Conservation (phyloP, 495 filamentous ascomycete species). For the Hapsidospora chrysogenum region DNA sequence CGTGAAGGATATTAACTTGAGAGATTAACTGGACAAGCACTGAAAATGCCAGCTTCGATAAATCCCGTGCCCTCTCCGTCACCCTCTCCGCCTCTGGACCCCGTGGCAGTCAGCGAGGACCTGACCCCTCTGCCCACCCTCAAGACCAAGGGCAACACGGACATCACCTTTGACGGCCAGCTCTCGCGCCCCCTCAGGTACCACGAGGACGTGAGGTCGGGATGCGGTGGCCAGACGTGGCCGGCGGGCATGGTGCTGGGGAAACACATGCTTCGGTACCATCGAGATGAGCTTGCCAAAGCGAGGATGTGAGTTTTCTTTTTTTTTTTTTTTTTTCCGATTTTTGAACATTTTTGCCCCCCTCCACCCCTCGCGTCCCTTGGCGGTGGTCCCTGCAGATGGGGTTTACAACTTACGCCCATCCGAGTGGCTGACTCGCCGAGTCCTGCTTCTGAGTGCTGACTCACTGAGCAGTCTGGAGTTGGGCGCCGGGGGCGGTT, state of each 20-base stretch:
- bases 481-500: constrained; percentile 78
- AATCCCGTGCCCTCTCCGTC: too few species aligned
- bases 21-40: too few species aligned
- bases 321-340: too few species aligned
- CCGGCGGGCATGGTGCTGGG: constrained; percentile 79
- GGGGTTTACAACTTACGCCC: background rate
- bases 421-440: background rate
- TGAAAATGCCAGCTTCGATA: too few species aligned
- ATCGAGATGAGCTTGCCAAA: constrained; percentile 36
- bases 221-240: constrained; percentile 88
- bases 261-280: constrained; percentile 64
- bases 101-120: constrained; percentile 42
- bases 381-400: background rate
- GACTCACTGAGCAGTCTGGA: constrained; percentile 46
- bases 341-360: constrained; percentile 2
- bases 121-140: constrained; percentile 47
- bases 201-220: constrained; percentile 67
- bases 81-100: constrained; percentile 23
- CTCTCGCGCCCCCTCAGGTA: constrained; percentile 51
- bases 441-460: constrained; percentile 4
- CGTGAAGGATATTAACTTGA: too few species aligned
- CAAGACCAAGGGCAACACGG: constrained; percentile 45
- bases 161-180: constrained; percentile 57
- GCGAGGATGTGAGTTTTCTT: constrained; percentile 54
- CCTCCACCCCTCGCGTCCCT: constrained; percentile 2